Evolutionary conservation across 495 filamentous ascomycete species (phyloP).

Genomic region (Apiosordaria backusii): DNA sequence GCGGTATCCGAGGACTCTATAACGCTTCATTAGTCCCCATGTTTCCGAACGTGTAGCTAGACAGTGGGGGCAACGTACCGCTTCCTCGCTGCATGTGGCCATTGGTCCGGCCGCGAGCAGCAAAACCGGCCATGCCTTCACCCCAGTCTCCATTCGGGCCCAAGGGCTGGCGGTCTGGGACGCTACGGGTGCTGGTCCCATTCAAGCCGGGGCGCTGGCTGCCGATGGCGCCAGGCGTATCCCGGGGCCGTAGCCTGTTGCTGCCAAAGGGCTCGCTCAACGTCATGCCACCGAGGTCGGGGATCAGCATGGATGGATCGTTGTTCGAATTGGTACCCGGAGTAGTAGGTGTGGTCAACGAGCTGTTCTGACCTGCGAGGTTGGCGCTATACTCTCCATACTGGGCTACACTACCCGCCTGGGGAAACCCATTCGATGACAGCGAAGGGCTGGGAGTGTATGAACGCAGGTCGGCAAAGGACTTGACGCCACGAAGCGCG

Average conservation of each 20-base stretch:
- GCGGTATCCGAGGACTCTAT: conserved; percentile 37
- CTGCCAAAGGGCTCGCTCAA: conserved; percentile 61
- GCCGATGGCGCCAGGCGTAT: conserved; percentile 71
- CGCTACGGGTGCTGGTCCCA: conserved; percentile 58
- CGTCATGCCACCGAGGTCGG: conserved; percentile 55
- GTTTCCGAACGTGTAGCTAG: neutral
- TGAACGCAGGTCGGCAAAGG: conserved; percentile 90
- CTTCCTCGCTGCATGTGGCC: conserved; percentile 79
- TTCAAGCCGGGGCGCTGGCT: conserved; percentile 76
- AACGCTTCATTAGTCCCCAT: neutral
- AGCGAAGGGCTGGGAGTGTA: conserved; percentile 92
- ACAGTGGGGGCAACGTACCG: conserved; percentile 43
- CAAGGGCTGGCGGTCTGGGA: conserved; percentile 77
- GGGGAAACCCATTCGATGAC: conserved; percentile 59
- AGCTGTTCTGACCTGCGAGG: conserved; percentile 37
- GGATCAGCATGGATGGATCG: conserved; percentile 57
- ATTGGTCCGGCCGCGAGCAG: conserved; percentile 61
- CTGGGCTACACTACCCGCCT: conserved; percentile 63
- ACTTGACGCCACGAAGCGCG: conserved; percentile 84
- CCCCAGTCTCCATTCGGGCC: conserved; percentile 72
- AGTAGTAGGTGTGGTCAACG: conserved; percentile 35
- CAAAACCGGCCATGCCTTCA: conserved; percentile 61
- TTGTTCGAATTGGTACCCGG: conserved; percentile 58
- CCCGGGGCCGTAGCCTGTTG: conserved; percentile 40
- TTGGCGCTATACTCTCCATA: conserved; percentile 42